phyloP scores from a whole-genome alignment of 495 filamentous ascomycete species.

The Hypoxylon intermedium region DNA sequence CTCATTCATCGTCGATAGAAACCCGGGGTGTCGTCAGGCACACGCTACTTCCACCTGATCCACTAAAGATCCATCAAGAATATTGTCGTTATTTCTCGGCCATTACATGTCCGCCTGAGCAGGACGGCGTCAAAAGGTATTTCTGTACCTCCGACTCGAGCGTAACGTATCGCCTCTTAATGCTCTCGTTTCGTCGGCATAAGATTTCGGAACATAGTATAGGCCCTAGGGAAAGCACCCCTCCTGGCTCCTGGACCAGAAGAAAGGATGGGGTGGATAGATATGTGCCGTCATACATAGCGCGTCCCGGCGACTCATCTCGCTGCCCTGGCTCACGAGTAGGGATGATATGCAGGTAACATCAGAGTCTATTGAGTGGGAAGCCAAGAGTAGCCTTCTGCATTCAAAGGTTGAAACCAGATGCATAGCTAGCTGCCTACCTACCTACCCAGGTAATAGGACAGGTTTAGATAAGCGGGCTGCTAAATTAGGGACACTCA shows the following conservation, averaged over 20 bases:
- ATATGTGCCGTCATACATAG: slow-evolving; percentile 7
- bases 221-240: not conserved
- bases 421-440: no score
- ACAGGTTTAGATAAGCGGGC: slow-evolving; percentile 26
- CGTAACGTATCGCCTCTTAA: not conserved
- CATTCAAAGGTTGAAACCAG: slow-evolving; percentile 17
- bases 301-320: not conserved
- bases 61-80: slow-evolving; percentile 1
- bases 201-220: slow-evolving; percentile 10
- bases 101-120: not conserved
- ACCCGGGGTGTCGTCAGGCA: slow-evolving; percentile 9
- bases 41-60: slow-evolving; percentile 21
- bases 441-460: no score
- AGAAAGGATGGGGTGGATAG: not conserved
- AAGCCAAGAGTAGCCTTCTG: slow-evolving; percentile 11
- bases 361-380: slow-evolving; percentile 11
- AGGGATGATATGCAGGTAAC: slow-evolving; percentile 19
- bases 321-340: slow-evolving; percentile 1
- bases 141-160: not conserved
- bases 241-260: not conserved
- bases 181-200: not conserved
- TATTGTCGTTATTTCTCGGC: slow-evolving; percentile 17
- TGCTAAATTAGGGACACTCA: slow-evolving; percentile 17
- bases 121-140: not conserved
- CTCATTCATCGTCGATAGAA: slow-evolving; percentile 18